Evolutionary conservation across 2,329 filamentous ascomycete genomes (phyloP).

Genomic region (Acrocalymma vagum): DNA sequence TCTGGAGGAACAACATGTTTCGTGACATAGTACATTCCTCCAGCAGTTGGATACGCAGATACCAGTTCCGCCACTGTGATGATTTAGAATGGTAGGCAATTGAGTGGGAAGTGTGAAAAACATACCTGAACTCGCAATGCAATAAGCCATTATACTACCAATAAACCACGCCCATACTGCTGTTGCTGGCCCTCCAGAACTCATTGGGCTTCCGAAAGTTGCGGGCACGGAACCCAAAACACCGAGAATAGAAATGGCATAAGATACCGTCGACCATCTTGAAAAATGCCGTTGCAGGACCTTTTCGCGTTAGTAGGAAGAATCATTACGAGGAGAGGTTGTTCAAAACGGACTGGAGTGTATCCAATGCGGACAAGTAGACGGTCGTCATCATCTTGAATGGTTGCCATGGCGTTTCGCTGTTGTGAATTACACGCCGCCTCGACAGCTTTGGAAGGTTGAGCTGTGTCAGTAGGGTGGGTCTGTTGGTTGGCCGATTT

Average conservation of each 20-base stretch:
- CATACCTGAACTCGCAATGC: constrained; percentile 67
- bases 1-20: constrained; percentile 70
- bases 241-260: constrained; percentile 71
- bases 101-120: not conserved
- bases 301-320: constrained; percentile 47
- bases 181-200: constrained; percentile 68
- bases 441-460: constrained; percentile 34
- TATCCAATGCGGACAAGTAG: constrained; percentile 70
- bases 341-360: constrained; percentile 60
- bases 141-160: constrained; percentile 70
- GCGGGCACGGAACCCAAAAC: constrained; percentile 72
- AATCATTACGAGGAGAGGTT: not conserved
- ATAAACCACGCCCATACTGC: constrained; percentile 73
- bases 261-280: constrained; percentile 72
- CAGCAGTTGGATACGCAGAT: constrained; percentile 72
- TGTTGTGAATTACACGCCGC: constrained; percentile 20
- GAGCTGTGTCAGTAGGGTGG: constrained; percentile 27
- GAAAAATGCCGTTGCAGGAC: constrained; percentile 70
- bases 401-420: constrained; percentile 54
- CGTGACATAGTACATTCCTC: constrained; percentile 74
- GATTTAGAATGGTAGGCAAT: too few relatives aligned
- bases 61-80: constrained; percentile 73
- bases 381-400: constrained; percentile 67
- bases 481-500: constrained; percentile 12
- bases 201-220: constrained; percentile 67